phyloP scores from a whole-genome alignment of 306 rosid species.

The Rosa multiflora region DNA sequence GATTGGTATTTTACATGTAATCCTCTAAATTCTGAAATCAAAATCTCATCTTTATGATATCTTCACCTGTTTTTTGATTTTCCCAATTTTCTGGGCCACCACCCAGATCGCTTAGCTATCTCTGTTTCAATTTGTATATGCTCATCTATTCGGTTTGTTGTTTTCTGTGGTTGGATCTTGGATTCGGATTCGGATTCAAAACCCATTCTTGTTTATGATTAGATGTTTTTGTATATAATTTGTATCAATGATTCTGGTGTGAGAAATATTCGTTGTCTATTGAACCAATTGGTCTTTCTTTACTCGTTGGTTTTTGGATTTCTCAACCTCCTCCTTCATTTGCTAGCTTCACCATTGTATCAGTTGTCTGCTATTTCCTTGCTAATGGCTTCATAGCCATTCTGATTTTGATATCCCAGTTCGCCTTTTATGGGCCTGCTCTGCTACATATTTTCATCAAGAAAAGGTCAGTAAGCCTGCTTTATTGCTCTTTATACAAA shows the following conservation, averaged over 20 bases:
- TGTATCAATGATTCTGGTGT: background rate
- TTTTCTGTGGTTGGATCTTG: conserved; percentile 16
- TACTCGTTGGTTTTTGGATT: conserved; percentile 49
- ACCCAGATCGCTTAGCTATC: background rate
- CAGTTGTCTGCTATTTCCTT: conserved; percentile 70
- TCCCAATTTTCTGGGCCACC: background rate
- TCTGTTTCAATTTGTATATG: background rate
- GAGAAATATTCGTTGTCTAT: conserved; percentile 21
- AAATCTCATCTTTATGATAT: background rate
- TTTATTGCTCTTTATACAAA: conserved; percentile 15
- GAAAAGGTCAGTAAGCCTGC: conserved; percentile 63
- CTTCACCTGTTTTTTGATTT: background rate
- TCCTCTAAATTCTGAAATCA: conserved; percentile 6
- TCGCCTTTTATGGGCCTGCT: conserved; percentile 73
- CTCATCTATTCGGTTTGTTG: background rate
- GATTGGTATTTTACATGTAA: background rate
- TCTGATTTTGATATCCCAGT: conserved; percentile 69
- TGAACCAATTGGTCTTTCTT: conserved; percentile 66
- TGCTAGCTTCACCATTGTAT: conserved; percentile 63
- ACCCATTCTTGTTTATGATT: background rate
- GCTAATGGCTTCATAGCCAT: conserved; percentile 74
- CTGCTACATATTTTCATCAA: conserved; percentile 73
- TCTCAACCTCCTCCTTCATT: conserved; percentile 75
- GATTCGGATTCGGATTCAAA: conserved; percentile 8
- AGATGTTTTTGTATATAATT: background rate